phyloP scores from a whole-genome alignment of 306 rosid species.

The Cucurbita ficifolia region DNA sequence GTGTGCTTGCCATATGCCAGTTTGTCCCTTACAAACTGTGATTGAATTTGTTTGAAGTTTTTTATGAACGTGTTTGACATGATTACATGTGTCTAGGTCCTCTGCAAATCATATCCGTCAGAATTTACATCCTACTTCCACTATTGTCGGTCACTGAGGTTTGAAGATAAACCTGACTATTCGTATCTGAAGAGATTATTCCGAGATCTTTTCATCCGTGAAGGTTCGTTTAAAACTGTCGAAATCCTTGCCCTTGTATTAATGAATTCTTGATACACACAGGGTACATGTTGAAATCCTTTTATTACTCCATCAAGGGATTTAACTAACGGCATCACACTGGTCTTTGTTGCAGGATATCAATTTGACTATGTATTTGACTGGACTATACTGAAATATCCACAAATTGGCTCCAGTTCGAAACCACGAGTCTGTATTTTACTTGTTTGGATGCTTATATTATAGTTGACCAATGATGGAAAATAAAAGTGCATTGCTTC shows the following conservation, averaged over 20 bases:
- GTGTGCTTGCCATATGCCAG: not conserved
- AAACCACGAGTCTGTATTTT: constrained; percentile 9
- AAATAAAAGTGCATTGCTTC: constrained; percentile 2
- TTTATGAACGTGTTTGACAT: not conserved
- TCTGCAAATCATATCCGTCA: constrained; percentile 13
- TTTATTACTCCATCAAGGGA: not conserved
- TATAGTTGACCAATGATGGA: not conserved
- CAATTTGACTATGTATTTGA: constrained; percentile 47
- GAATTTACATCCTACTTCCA: constrained; percentile 14
- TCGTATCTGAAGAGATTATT: constrained; percentile 13
- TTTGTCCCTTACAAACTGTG: not conserved
- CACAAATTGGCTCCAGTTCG: constrained; percentile 23
- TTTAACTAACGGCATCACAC: not conserved
- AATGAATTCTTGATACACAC: not conserved
- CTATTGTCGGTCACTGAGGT: constrained; percentile 13
- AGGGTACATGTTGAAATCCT: not conserved
- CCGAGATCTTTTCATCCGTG: constrained; percentile 15
- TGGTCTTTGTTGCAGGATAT: constrained; percentile 36
- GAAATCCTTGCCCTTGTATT: not conserved
- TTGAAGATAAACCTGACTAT: constrained; percentile 16
- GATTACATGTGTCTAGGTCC: constrained; percentile 3
- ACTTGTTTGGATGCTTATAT: not conserved
- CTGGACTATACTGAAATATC: constrained; percentile 72
- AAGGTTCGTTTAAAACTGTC: constrained; percentile 1
- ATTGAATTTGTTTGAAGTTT: not conserved